Conservation (phyloP, 1,284 basidiomycete genomes). For the Ceratobasidium sp. region DNA sequence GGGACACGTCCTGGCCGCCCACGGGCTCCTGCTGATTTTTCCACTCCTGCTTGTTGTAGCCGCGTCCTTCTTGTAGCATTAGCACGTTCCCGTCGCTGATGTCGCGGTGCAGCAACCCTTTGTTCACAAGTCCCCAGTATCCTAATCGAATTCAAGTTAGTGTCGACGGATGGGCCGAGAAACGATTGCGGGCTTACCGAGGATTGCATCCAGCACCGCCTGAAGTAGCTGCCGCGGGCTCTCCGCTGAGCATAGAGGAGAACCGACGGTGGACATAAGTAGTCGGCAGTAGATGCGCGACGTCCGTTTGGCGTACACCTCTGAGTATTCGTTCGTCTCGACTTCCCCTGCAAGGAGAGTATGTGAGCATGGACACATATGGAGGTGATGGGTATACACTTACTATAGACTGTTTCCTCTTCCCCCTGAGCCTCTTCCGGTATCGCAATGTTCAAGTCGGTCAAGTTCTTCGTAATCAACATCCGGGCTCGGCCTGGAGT, state of each 20-base stretch:
- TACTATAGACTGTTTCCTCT: neutral
- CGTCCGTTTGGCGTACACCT: neutral
- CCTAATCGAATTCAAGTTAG: neutral
- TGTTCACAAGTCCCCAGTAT: conserved; percentile 17
- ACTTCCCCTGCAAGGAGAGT: neutral
- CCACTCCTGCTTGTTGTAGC: neutral
- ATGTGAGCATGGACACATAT: neutral
- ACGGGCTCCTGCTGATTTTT: too few relatives aligned
- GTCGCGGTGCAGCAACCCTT: conserved; percentile 22
- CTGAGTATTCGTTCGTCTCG: neutral
- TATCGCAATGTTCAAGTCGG: neutral
- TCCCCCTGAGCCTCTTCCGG: neutral
- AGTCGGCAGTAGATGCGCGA: conserved; percentile 9
- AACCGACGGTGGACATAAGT: conserved; percentile 2
- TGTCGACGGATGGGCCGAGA: neutral
- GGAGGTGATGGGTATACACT: neutral
- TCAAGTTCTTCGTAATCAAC: neutral
- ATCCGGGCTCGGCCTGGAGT: neutral
- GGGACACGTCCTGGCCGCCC: too few relatives aligned
- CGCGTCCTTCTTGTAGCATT: neutral
- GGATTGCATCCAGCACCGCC: conserved; percentile 10
- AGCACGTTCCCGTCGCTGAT: conserved; percentile 33
- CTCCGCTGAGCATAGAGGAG: neutral
- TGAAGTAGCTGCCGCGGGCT: neutral
- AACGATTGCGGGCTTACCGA: neutral